A percentile compares a stretch with the other conserved stretches of the same genome.
Evolutionary conservation across 495 filamentous ascomycete genomes (phyloP).

Genomic region (Lophiostoma macrostomum): DNA sequence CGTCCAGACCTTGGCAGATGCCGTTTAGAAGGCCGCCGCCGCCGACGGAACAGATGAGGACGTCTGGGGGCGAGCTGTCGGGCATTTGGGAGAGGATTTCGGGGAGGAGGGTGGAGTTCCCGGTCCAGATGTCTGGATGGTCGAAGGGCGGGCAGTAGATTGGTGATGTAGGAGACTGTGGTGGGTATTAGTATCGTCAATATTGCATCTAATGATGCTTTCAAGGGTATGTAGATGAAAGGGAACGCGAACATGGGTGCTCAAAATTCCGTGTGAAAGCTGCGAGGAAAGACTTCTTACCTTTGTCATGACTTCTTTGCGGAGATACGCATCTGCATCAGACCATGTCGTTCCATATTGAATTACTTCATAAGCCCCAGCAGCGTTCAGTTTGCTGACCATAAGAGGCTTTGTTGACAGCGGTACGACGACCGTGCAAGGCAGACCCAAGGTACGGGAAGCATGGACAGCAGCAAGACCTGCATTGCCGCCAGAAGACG

Average conservation of each 20-base stretch:
- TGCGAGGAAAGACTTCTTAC: constrained; percentile 18
- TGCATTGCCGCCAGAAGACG: constrained; percentile 84
- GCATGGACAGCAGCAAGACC: constrained; percentile 87
- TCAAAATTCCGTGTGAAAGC: background rate
- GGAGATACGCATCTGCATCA: constrained; percentile 73
- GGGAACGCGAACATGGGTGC: too few species aligned
- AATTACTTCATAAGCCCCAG: constrained; percentile 67
- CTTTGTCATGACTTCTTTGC: constrained; percentile 56
- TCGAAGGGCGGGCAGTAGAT: constrained; percentile 94
- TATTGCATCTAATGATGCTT: too few species aligned
- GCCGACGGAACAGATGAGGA: constrained; percentile 78
- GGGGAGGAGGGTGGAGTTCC: constrained; percentile 67
- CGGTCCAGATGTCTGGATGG: constrained; percentile 79
- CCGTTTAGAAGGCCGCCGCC: constrained; percentile 86
- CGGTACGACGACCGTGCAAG: constrained; percentile 81
- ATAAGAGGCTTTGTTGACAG: constrained; percentile 64
- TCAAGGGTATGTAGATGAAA: too few species aligned
- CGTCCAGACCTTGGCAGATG: constrained; percentile 67
- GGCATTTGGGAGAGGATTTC: constrained; percentile 65
- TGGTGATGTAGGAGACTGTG: constrained; percentile 44
- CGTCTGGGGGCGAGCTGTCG: constrained; percentile 51
- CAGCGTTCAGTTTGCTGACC: constrained; percentile 65
- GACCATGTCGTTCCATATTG: constrained; percentile 69
- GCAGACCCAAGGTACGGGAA: constrained; percentile 62
- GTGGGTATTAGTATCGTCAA: background rate